Percentiles rank a stretch among this genome's conserved stretches.
These are phyloP conservation scores for Nephelium lappaceum DNA, from an alignment of 345 rosid species.

Conservation along the genomic window DNA sequence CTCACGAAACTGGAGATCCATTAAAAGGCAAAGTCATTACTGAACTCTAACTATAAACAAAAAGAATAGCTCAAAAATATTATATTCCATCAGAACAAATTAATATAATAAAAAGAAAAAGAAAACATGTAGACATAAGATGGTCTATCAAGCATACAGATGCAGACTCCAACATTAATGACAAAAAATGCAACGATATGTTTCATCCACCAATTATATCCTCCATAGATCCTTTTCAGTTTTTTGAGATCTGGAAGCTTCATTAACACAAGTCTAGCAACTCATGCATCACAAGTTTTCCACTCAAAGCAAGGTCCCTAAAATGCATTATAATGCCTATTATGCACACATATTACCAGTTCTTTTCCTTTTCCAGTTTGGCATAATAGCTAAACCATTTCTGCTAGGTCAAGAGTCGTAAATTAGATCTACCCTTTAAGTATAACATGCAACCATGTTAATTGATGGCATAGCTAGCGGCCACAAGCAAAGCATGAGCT, in stretches of 20 bases:
- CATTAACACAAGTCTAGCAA: neutral
- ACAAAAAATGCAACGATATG: neutral
- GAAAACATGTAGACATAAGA: neutral
- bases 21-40: too few species aligned
- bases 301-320: neutral
- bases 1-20: too few species aligned
- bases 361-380: too few species aligned
- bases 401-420: neutral
- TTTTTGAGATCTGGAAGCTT: neutral
- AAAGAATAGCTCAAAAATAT: neutral
- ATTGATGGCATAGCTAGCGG: too few species aligned
- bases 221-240: neutral
- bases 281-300: neutral
- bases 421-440: too few species aligned
- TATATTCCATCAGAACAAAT: neutral
- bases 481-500: too few species aligned
- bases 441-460: too few species aligned
- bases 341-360: too few species aligned
- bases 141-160: neutral
- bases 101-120: neutral
- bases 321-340: too few species aligned
- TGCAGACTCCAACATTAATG: neutral
- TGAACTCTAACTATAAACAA: neutral
- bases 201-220: neutral
- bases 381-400: too few species aligned